Base-by-base conservation (phyloP, 208 protist species). In the Acanthamoeba lenticulata region DNA sequence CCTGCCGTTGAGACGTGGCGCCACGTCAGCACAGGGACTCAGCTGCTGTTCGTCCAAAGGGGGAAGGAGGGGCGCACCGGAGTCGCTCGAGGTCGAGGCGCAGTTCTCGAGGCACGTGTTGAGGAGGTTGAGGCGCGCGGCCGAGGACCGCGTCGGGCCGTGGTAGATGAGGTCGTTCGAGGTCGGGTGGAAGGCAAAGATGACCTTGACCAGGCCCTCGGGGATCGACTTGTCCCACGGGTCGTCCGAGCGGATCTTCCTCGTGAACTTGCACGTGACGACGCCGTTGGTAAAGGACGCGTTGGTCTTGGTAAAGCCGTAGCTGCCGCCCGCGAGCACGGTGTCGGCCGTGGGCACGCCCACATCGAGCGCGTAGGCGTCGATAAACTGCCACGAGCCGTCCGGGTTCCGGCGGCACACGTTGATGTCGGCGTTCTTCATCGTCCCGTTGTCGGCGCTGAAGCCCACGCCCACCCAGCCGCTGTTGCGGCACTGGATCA, bases 401-500 rank as follows among this genome's bases (percentile, higher is more conserved):
- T 65, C 29, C 5, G 13, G n/a, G 2, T 1, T 57, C 45, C 86
- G 52, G 32, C 32, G 55, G n/a, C 86, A 92, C 11, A 92, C 15
- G 29, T 29, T 0, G 40, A 92, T 92, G 44, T 92, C 86, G 13
- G 34, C 86, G 21, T 74, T 52, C 65, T 92, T 92, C 86, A 92
- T 92, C 11, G 86, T 92, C 19, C 38, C 57, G 2, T 29, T 13
- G 4, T 49, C 55, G 17, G 86, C 38, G 42, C 7, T 32, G 57
- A 92, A 92, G 1, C 86, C 86, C n/a, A 92, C 44, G 3, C 86
- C 86, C 17, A 92, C 86, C 86, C 86, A 92, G 45, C 86, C 86
- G 24, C 55, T 77, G 86, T 49, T 92, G 32, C 55, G 55, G 86
- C 86, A 77, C 86, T 92, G 81, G 3, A 90, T 57, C 81, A 90